Evolutionary conservation across 257 asterid species (phyloP), one percentile per base, ranked within the genome.

Genomic region (Solanum sparsipilum): DNA sequence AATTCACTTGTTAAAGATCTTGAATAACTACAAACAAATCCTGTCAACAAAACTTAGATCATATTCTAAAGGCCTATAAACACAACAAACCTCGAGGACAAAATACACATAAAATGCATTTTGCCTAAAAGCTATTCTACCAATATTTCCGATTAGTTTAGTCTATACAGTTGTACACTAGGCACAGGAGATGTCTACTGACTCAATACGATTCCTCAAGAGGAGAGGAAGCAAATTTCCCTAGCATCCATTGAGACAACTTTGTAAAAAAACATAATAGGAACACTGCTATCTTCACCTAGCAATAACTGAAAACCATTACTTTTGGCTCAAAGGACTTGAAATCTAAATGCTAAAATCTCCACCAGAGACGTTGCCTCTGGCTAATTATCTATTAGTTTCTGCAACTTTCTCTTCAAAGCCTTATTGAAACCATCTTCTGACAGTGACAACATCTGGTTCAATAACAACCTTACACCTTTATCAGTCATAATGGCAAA

Each of bases 401-500:
- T 93, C 94, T 93, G 75, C 93, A 94, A 36, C 89, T 95, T 97
- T 85, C 93, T 92, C 91, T 85, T 87, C 92, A 97, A 79, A 86
- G 91, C 93, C 86, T 90, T 91, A 29, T 93, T 93, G 86, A 94
- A 97, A 67, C 94, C 95, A 3, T 85, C 88, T 29, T 91, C 93
- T 3, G 98, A 93, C 68, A 94, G 95, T 71, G 95, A 94, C 73
- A 96, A 79, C 93, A 97, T 89, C 92, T 97, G 98, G 89, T 96
- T 94, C 58, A 96, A 91, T 32, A 94, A 92, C 60, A 97, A 46
- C 93, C 89, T 89, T 20, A 96, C 98, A 70, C 93, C 96, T 76
- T 88, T 91, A 56, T 93, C 90, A 90, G 84, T 91, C 93, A 95
- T 89, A 25, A 92, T 91, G 85, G 90, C 93, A 56, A 91, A 95